A percentile compares a stretch with the other conserved stretches of the same genome.
These are phyloP conservation scores for Ensete glaucum DNA, from an alignment of 176 grass and related monocot species.

Conservation along the genomic window DNA sequence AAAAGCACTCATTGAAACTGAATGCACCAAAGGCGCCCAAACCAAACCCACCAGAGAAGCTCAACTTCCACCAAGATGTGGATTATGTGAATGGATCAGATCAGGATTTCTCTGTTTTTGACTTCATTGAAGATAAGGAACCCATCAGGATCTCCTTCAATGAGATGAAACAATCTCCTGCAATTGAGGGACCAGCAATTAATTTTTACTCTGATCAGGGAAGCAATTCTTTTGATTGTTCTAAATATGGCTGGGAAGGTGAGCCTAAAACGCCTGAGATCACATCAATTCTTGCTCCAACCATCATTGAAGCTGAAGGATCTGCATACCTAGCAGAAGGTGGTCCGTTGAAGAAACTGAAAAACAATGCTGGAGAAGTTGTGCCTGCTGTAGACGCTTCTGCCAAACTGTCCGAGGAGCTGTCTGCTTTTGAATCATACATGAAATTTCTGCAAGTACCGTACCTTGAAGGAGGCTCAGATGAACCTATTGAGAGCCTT, in stretches of 20 bases:
- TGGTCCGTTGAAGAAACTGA: constrained; percentile 2
- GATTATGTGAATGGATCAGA: constrained; percentile 23
- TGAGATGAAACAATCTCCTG: neutral
- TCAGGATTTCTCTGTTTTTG: constrained; percentile 21
- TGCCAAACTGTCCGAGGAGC: constrained; percentile 30
- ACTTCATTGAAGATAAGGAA: constrained; percentile 30
- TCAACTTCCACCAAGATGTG: constrained; percentile 7
- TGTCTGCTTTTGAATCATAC: constrained; percentile 46
- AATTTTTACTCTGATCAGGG: constrained; percentile 17
- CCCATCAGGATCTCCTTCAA: constrained; percentile 6
- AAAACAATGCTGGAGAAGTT: neutral
- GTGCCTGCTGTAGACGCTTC: constrained; percentile 24
- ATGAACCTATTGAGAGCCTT: constrained; percentile 47
- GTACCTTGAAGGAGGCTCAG: constrained; percentile 29
- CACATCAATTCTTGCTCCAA: constrained; percentile 6
- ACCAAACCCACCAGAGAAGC: constrained; percentile 26
- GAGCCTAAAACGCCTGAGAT: constrained; percentile 7
- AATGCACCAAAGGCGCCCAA: constrained; percentile 23
- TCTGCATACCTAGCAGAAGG: constrained; percentile 1
- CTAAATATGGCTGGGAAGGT: constrained; percentile 6
- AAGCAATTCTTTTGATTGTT: constrained; percentile 16
- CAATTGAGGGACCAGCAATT: neutral
- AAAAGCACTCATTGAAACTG: constrained; percentile 21
- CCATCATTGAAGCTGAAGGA: neutral
- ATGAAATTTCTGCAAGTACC: constrained; percentile 42